Evolutionary conservation across 2,329 filamentous ascomycete species (phyloP), one percentile per base, ranked within the genome.

Genomic region (Colletotrichum higginsianum): DNA sequence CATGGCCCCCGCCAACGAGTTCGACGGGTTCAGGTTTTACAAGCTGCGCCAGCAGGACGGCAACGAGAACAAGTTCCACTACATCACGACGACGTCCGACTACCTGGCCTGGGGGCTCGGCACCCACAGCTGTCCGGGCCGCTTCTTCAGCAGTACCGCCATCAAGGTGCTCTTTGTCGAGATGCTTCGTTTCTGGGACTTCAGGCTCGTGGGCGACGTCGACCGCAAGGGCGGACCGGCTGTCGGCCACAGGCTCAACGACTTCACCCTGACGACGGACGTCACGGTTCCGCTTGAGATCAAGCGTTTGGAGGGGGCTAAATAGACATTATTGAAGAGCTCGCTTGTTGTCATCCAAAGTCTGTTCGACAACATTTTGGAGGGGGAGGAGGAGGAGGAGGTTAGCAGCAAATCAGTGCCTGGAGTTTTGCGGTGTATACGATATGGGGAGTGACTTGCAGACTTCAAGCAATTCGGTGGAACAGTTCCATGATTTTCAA

Each of bases 41-140:
- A 74, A 76, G 44, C 38, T 74, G 16, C 75, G 76, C 21, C 46
- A 74, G 7, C 44, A 38, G 52, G 69, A 66, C n/a, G 75, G 50
- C 30, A 63, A 60, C 38, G 74, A 73, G 58, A 66, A 69, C 52
- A 75, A 76, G 35, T 68, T 76, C 40, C 79, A 80, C 64, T 80
- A 77, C 58, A 80, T 79, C 9, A 77, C 78, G 2, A 77, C 79
- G 2, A 75, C 72, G 1, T 73, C 73, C 2, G 77, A 80, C 8
- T 76, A 74, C 23, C 64, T 81, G 26, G 73, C 66, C 3, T 85
- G 83, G 50, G 83, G 83, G 1, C 78, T 84, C 61, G 83, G 83
- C 0, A 76, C 75, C 3, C 79, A 82, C 60, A 80, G 82, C 50
- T 67, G 66, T n/a, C 66, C 66, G 13, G 66, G 66, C 12, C 58